Evolutionary conservation across 495 filamentous ascomycete genomes (phyloP), one percentile per base, ranked within the genome.

Genomic region (Annulohypoxylon moriforme): DNA sequence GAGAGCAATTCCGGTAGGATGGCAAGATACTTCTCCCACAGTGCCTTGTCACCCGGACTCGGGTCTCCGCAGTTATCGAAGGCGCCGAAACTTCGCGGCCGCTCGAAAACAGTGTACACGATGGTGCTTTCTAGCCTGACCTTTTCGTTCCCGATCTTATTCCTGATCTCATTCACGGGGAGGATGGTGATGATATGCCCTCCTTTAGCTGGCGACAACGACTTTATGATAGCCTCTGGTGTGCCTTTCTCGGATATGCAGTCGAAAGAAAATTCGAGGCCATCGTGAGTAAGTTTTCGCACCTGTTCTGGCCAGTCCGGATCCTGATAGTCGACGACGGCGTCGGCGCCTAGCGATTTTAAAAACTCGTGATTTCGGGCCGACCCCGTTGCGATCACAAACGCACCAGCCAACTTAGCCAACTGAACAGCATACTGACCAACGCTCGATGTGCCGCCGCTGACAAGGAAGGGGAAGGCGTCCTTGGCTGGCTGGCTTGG

Each of bases 341-440:
- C 62, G 16, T 69, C 80, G 4, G 89, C 89, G 6, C 90, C 89
- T 0, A 89, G 79, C 0, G 58, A 71, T 64, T 81, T 83, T 27
- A 87, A 78, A 47, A 83, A 82, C 0, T 82, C 81, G 40, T 85
- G 82, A 72, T 91, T 91, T 63, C 81, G 81, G 1, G 79, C 69
- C 1, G 84, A 86, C 1, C 83, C 81, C 0, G 87, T 89, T 0
- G 85, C 79, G 49, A 90, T 75, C 0, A 92, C 89, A 20, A 85
- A 83, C 13, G 84, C 82, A 1, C 89, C 89, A 0, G 89, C 81
- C 0, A 86, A 82, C 2, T 81, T 81, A 1, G 86, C 88, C 14
- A 90, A 82, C 70, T 92, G 90, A 56, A 91, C 87, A 0, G 86
- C 87, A 60, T 85, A 85, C 67, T 82, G 76, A 8, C 90, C 90